Conservation (phyloP, 768 basidiomycete species). For the Leucosporidium yakuticum region DNA sequence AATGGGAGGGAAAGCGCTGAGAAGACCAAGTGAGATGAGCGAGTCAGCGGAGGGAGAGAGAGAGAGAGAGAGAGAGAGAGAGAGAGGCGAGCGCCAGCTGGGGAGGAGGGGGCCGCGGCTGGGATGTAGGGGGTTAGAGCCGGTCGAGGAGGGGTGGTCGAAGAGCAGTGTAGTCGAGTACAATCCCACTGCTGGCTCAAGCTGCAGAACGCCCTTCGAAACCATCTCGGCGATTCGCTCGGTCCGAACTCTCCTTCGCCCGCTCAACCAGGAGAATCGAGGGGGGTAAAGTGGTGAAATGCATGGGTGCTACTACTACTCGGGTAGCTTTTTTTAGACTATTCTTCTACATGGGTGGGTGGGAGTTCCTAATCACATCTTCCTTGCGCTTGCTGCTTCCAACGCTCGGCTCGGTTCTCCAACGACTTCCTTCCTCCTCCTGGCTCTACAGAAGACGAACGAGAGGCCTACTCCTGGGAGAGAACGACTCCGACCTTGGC, state of each 20-base stretch:
- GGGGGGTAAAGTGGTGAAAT: neutral
- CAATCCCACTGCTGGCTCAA: neutral
- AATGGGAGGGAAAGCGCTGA: too few relatives aligned
- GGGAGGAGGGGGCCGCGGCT: neutral
- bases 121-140: neutral
- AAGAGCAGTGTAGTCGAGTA: neutral
- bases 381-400: too few relatives aligned
- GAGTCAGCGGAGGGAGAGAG: neutral
- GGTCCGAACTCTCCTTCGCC: neutral
- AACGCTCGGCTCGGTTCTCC: too few relatives aligned
- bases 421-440: too few relatives aligned
- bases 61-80: too few relatives aligned
- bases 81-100: too few relatives aligned
- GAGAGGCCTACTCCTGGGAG: constrained; percentile 29
- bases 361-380: too few relatives aligned
- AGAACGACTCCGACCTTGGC: constrained; percentile 95
- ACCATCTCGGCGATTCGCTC: neutral
- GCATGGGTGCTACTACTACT: neutral
- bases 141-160: neutral
- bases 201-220: neutral
- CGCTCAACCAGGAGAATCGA: too few relatives aligned
- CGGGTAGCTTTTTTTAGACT: neutral
- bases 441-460: neutral
- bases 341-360: neutral
- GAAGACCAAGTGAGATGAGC: neutral